Evolutionary conservation across 441 rosid genomes (phyloP), one percentile per base, ranked within the genome.

Genomic region (Euphorbia celastroides): DNA sequence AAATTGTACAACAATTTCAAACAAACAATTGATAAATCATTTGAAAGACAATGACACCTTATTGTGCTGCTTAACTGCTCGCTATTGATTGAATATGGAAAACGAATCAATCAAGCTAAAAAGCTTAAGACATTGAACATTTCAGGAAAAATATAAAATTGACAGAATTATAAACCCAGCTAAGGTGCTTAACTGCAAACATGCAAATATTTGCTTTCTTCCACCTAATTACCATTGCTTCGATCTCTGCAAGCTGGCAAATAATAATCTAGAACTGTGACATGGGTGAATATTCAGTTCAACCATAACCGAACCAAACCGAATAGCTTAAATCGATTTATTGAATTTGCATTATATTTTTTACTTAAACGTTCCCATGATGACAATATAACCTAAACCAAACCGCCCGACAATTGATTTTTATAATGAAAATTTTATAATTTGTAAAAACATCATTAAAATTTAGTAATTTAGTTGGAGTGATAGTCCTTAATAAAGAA

Each of bases 211-310:
- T 25, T 17, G 26, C 5, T 22, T 11, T 19, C 42, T 20, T 7
- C 5, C 28, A 57, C 32, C 19, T 48, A 26, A 51, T 42, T 78
- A 78, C 86, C 84, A 80, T 80, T 46, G 79, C 83, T 65, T 81
- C 84, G 62, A 75, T 79, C 64, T 85, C 88, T 44, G 80, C 91
- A 63, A 87, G 79, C 64, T 79, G 86, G 78, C 87, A 81, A 75
- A 80, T 76, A 31, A 74, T 84, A 79, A 76, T 62, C 82, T 82
- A 83, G 75, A 84, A 81, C 65, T 66, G 67, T 76, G 91, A 82
- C 89, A 85, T 86, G 78, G 84, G 81, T 70, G 73, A 73, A 55
- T n/a, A n/a, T n/a, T n/a, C n/a, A n/a, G n/a, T n/a, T n/a, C n/a
- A n/a, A n/a, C n/a, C n/a, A n/a, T n/a, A n/a, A n/a, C n/a, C n/a